Conservation (phyloP, 208 protist species). For the Histomonas meleagridis region DNA sequence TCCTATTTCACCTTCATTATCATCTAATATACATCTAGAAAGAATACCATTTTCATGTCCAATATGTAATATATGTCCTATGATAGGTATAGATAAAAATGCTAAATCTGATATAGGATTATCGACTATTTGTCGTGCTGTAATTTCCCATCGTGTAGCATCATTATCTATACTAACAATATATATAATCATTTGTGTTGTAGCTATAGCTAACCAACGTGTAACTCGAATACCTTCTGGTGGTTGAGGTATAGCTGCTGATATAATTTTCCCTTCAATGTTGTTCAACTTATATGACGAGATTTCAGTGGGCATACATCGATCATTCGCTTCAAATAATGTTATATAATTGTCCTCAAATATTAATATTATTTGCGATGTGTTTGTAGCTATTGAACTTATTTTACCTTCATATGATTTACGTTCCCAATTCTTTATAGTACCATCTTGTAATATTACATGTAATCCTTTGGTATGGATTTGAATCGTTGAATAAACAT, state of each 20-base stretch:
- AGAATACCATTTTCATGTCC: not conserved
- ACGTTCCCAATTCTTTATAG: not conserved
- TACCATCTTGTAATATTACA: not conserved
- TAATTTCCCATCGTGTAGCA: not conserved
- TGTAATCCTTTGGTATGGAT: not conserved
- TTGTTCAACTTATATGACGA: not conserved
- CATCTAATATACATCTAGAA: not conserved
- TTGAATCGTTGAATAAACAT: not conserved
- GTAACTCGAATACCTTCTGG: not conserved
- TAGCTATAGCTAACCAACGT: not conserved
- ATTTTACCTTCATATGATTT: not conserved
- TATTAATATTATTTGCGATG: not conserved
- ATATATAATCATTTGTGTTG: not conserved
- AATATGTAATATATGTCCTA: conserved; percentile 23
- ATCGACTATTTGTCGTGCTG: not conserved
- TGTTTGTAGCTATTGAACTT: not conserved
- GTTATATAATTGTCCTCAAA: not conserved
- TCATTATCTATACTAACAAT: not conserved
- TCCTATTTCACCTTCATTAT: not conserved
- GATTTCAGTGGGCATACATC: not conserved
- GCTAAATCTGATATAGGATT: not conserved
- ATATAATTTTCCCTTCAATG: not conserved
- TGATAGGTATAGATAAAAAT: not conserved
- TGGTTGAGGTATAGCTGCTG: not conserved
- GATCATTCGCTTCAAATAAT: not conserved